Percentiles rank a stretch among this genome's conserved stretches.
These are phyloP conservation scores for Aspergillus spinulosporus DNA, from an alignment of 2,329 filamentous ascomycete species.

Conservation along the genomic window DNA sequence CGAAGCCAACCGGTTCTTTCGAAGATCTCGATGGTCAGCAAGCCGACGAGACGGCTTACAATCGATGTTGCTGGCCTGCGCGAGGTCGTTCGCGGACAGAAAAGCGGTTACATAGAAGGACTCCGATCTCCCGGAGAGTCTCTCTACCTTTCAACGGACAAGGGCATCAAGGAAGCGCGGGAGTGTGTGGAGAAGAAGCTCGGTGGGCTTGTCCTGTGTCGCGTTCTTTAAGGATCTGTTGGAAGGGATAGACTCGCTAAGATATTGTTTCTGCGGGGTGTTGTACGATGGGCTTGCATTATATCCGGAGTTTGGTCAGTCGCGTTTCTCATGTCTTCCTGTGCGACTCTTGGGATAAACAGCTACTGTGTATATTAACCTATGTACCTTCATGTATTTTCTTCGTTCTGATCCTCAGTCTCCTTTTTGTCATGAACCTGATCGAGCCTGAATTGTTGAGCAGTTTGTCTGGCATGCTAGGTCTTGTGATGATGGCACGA, in stretches of 20 bases:
- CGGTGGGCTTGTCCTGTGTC: slow-evolving; percentile 77
- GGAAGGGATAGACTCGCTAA: slow-evolving; percentile 9
- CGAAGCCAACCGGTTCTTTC: slow-evolving; percentile 76
- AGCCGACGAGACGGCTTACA: slow-evolving; percentile 71
- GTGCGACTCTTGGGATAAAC: slow-evolving; percentile 35
- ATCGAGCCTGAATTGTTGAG: background rate
- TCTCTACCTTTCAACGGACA: slow-evolving; percentile 75
- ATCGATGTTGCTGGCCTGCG: slow-evolving; percentile 64
- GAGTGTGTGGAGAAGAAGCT: slow-evolving; percentile 79
- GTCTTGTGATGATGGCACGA: too few species aligned
- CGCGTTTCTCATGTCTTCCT: slow-evolving; percentile 33
- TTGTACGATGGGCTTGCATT: slow-evolving; percentile 35
- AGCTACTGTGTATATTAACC: slow-evolving; percentile 41
- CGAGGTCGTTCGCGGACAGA: slow-evolving; percentile 67
- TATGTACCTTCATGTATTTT: slow-evolving; percentile 29
- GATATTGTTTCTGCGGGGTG: slow-evolving; percentile 16
- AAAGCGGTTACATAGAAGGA: slow-evolving; percentile 67
- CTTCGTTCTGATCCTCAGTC: slow-evolving; percentile 14
- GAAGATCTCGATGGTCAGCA: slow-evolving; percentile 67
- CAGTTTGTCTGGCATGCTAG: background rate
- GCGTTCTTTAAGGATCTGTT: slow-evolving; percentile 48
- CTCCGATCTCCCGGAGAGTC: slow-evolving; percentile 76
- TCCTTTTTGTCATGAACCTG: too few species aligned
- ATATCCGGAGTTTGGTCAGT: slow-evolving; percentile 41
- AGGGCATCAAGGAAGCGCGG: slow-evolving; percentile 75